Conservation (phyloP, 1,284 basidiomycete species). For the Kalmanozyma brasiliensis region DNA sequence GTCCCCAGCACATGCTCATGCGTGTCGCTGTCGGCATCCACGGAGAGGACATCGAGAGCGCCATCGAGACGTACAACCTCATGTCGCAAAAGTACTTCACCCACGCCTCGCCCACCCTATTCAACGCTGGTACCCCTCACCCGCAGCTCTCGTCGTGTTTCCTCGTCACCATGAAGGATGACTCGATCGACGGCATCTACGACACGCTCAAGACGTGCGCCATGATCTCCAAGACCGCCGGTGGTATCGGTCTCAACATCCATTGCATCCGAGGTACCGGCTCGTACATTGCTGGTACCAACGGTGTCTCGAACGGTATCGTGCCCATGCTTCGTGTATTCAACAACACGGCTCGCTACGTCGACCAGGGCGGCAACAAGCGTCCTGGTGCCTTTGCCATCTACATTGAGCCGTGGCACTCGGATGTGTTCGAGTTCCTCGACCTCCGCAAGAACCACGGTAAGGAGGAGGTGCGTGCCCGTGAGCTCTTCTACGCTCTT, state of each 20-base stretch:
- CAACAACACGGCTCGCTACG: constrained; percentile 98
- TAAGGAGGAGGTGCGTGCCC: constrained; percentile 96
- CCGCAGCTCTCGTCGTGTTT: constrained; percentile 97
- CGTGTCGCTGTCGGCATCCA: constrained; percentile 98
- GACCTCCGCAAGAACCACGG: constrained; percentile 99
- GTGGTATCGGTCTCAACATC: constrained; percentile 95
- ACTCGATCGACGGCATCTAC: constrained; percentile 99
- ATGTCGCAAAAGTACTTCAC: constrained; percentile 92
- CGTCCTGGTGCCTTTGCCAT: constrained; percentile 98
- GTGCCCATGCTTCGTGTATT: constrained; percentile 99
- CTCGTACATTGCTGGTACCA: constrained; percentile 86
- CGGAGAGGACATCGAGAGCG: constrained; percentile 86
- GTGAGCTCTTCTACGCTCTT: constrained; percentile 97
- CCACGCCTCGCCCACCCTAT: constrained; percentile 96
- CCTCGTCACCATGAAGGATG: constrained; percentile 97
- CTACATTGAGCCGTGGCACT: constrained; percentile 97
- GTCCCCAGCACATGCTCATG: constrained; percentile 99
- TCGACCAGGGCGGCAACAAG: constrained; percentile 99
- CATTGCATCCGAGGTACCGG: constrained; percentile 97
- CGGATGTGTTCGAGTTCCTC: constrained; percentile 96
- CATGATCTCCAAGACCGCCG: constrained; percentile 99
- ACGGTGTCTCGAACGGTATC: constrained; percentile 98
- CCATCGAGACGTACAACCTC: constrained; percentile 82
- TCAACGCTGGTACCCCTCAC: constrained; percentile 97
- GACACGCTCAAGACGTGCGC: constrained; percentile 98